Conservation (phyloP, 2,329 filamentous ascomycete species). For the Alternaria hordeiaustralica region DNA sequence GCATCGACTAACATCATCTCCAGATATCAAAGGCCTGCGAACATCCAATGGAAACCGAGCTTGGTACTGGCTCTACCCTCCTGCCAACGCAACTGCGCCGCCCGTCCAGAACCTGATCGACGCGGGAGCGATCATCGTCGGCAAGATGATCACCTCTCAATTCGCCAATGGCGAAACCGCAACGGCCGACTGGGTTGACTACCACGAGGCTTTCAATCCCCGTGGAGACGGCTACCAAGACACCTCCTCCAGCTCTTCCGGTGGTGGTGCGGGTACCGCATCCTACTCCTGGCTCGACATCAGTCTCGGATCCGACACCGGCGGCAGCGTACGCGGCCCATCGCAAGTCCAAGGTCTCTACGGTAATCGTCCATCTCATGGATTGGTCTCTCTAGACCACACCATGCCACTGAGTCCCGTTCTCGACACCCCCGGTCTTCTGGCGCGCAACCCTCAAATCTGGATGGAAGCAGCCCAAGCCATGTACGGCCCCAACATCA, state of each 20-base stretch:
- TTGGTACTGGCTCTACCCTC: slow-evolving; percentile 61
- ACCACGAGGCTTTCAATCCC: slow-evolving; percentile 54
- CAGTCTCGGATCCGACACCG: slow-evolving; percentile 58
- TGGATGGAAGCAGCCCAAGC: slow-evolving; percentile 54
- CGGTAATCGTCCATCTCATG: slow-evolving; percentile 58
- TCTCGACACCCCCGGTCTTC: slow-evolving; percentile 57
- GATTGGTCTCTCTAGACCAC: slow-evolving; percentile 55
- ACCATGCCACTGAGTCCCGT: slow-evolving; percentile 58
- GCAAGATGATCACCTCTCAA: slow-evolving; percentile 56
- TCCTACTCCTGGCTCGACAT: slow-evolving; percentile 60
- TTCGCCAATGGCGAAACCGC: slow-evolving; percentile 56
- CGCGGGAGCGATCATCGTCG: slow-evolving; percentile 61
- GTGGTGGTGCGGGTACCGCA: slow-evolving; percentile 53
- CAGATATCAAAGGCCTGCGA: slow-evolving; percentile 61
- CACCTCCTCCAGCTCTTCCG: slow-evolving; percentile 56
- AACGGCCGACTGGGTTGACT: slow-evolving; percentile 60
- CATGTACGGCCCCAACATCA: slow-evolving; percentile 56
- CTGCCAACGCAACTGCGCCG: slow-evolving; percentile 55
- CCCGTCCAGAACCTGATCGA: slow-evolving; percentile 64
- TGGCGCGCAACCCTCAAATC: slow-evolving; percentile 54
- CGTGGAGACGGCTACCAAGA: slow-evolving; percentile 56
- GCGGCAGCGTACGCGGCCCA: slow-evolving; percentile 58
- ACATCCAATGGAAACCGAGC: slow-evolving; percentile 65
- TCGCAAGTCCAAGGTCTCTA: slow-evolving; percentile 58
- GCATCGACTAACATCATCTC: slow-evolving; percentile 55